phyloP scores from a whole-genome alignment of 257 asterid genomes.

The Thymus quinquecostatus region DNA sequence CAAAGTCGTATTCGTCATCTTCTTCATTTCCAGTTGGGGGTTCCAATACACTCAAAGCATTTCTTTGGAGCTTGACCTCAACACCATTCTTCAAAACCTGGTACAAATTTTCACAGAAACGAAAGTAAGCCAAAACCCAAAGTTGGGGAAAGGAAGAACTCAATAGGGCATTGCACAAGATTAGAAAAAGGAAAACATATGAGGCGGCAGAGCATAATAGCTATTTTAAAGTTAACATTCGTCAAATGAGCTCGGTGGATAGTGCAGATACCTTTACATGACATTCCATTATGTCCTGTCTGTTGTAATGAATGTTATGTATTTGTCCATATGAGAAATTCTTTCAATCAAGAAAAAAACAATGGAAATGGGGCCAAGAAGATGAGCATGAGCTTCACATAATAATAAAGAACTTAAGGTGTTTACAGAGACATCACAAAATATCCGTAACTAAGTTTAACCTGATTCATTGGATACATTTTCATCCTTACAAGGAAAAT shows the following conservation, averaged over 20 bases:
- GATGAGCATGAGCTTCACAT: neutral
- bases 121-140: neutral
- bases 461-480: neutral
- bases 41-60: constrained; percentile 88
- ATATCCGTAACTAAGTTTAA: neutral
- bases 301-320: neutral
- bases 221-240: neutral
- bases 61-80: constrained; percentile 91
- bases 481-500: neutral
- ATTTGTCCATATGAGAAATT: neutral
- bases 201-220: neutral
- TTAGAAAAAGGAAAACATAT: neutral
- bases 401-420: too few relatives aligned
- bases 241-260: neutral
- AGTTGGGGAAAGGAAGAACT: neutral
- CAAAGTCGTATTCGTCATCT: constrained; percentile 69
- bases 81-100: constrained; percentile 93
- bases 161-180: neutral
- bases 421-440: neutral
- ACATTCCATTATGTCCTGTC: neutral
- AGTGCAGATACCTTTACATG: neutral
- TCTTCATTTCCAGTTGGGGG: constrained; percentile 91
- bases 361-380: neutral
- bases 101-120: neutral
- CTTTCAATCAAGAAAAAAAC: neutral